Base-by-base conservation (phyloP, 306 rosid species). In the Carpinus viminea region DNA sequence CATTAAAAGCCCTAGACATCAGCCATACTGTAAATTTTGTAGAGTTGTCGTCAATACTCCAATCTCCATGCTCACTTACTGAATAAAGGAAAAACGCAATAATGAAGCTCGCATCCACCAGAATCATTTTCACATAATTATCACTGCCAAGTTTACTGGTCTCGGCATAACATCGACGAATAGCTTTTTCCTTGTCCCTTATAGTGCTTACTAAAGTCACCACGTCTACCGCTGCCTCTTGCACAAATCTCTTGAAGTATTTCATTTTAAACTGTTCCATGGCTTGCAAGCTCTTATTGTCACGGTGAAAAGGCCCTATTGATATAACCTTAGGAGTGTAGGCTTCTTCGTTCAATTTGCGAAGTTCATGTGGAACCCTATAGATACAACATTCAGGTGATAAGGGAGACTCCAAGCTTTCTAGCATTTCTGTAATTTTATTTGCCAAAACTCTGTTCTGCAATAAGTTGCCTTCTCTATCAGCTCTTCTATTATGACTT, bases 241-340 rank as follows among this genome's bases (percentile, higher is more conserved):
- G 0, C 8, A 72, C n/a, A 31, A 81, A 76, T 0, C 45, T 12
- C 41, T 79, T 85, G 50, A 76, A 73, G 4, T 79, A 82, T 12
- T 68, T 34, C 2, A 76, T 72, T 55, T 86, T 82, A 72, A 73
- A 20, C 46, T 0, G 52, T 71, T 62, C 82, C 78, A 78, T 82
- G 79, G 74, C 60, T 28, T 69, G 65, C 48, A 86, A 64, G 18
- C 56, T 71, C 1, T 45, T 65, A 7, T 48, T 76, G n/a, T 5
- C 0, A 11, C 17, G 74, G 78, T 85, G 71, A 85, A 45, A 45
- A 45, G 48, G 48, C 10, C 48, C 48, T 5, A 45, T 45, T 45
- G 48, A 45, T 5, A 45, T 72, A 54, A 82, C 81, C 55, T 57
- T 75, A 18, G 89, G 89, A 18, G 86, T 79, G 74, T 79, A 85